A percentile compares a stretch with the other conserved stretches of the same genome.
phyloP scores from a whole-genome alignment of 306 rosid species.

The Rosa chinensis region DNA sequence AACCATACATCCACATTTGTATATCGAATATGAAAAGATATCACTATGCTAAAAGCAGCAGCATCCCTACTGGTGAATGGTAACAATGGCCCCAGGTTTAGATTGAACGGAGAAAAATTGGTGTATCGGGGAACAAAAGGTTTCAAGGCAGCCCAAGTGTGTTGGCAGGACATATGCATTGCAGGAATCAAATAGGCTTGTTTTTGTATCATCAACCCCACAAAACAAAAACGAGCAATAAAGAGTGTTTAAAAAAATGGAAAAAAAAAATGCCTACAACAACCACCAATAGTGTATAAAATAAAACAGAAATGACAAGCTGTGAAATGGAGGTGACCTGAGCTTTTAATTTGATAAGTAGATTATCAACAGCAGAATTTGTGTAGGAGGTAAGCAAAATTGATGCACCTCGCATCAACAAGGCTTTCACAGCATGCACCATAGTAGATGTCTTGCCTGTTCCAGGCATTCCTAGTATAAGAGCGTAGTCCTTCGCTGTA shows the following conservation, averaged over 20 bases:
- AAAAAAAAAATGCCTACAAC: not conserved
- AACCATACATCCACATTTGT: not conserved
- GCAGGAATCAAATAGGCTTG: not conserved
- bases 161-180: not conserved
- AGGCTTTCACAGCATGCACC: conserved; percentile 97
- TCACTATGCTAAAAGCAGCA: not conserved
- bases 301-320: not conserved
- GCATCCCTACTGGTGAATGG: not conserved
- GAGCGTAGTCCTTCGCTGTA: conserved; percentile 82
- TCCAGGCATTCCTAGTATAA: conserved; percentile 98
- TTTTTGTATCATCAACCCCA: not conserved
- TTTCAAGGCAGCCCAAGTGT: not conserved
- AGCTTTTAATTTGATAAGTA: conserved; percentile 81
- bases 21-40: not conserved
- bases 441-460: conserved; percentile 95
- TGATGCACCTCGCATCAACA: conserved; percentile 85
- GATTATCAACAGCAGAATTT: conserved; percentile 93
- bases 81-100: not conserved
- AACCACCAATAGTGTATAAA: not conserved
- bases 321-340: conserved; percentile 51
- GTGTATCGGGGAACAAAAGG: not conserved
- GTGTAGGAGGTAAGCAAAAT: conserved; percentile 94
- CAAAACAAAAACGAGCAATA: not conserved
- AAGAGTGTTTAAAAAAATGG: not conserved
- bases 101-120: not conserved